Evolutionary conservation across 2,329 filamentous ascomycete species (phyloP).

Genomic region (Aureobasidium subglaciale): DNA sequence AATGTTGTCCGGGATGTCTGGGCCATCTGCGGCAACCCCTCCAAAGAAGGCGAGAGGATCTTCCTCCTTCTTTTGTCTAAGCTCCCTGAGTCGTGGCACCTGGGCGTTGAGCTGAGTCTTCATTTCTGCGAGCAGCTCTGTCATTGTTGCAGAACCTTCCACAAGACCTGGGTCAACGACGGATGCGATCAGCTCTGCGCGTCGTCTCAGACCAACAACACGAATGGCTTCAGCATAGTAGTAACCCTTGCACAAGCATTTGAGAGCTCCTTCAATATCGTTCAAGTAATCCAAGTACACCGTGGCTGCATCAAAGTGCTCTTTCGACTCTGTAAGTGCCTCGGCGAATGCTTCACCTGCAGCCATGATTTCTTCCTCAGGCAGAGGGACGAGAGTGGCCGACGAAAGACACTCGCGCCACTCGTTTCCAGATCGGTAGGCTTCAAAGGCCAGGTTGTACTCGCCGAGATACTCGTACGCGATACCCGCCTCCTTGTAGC

Average conservation of each 20-base stretch:
- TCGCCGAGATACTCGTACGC: slow-evolving; percentile 79
- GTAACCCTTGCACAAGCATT: slow-evolving; percentile 79
- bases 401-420: slow-evolving; percentile 88
- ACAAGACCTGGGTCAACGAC: slow-evolving; percentile 72
- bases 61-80: slow-evolving; percentile 70
- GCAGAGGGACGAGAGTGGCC: slow-evolving; percentile 62
- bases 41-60: slow-evolving; percentile 88
- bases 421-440: slow-evolving; percentile 75
- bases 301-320: slow-evolving; percentile 70
- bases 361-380: slow-evolving; percentile 52
- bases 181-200: slow-evolving; percentile 55
- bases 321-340: slow-evolving; percentile 73
- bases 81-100: slow-evolving; percentile 74
- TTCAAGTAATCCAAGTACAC: slow-evolving; percentile 76
- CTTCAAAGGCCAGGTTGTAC: slow-evolving; percentile 66
- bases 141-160: slow-evolving; percentile 73
- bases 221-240: slow-evolving; percentile 86
- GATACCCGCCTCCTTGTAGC: slow-evolving; percentile 79
- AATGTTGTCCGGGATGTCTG: slow-evolving; percentile 82
- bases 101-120: slow-evolving; percentile 77
- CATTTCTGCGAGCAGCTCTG: slow-evolving; percentile 90
- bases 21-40: slow-evolving; percentile 44
- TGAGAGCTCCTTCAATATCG: slow-evolving; percentile 62
- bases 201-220: slow-evolving; percentile 55
- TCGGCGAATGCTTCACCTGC: slow-evolving; percentile 72